Conservation (phyloP, 345 rosid genomes). For the Citrus trifoliata region DNA sequence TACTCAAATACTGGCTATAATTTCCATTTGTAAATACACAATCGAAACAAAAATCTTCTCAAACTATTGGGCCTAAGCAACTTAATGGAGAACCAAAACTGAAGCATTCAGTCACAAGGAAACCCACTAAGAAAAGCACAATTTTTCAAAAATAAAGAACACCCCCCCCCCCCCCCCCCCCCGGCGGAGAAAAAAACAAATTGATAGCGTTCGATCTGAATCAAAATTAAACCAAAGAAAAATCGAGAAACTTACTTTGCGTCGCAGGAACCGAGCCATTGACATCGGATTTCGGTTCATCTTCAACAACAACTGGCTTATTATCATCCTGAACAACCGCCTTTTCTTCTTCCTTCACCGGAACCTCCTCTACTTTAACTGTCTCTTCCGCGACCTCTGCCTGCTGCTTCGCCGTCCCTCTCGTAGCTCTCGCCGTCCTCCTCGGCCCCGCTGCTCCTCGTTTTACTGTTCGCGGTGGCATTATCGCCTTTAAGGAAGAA, state of each 20-base stretch:
- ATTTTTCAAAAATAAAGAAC: neutral
- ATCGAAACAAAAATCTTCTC: neutral
- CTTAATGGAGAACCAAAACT: neutral
- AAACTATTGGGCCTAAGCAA: neutral
- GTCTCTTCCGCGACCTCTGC: constrained; percentile 35
- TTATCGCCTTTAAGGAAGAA: constrained; percentile 4
- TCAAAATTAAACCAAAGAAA: neutral
- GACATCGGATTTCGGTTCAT: constrained; percentile 23
- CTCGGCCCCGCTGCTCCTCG: constrained; percentile 50
- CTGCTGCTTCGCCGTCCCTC: constrained; percentile 43
- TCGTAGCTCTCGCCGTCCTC: constrained; percentile 49
- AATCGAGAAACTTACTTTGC: constrained; percentile 41
- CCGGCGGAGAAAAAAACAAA: neutral
- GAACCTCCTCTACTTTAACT: constrained; percentile 26
- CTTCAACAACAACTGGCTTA: constrained; percentile 11
- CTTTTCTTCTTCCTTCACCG: constrained; percentile 27
- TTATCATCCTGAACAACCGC: constrained; percentile 23
- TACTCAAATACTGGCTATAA: neutral
- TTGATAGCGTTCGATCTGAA: neutral
- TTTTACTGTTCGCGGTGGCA: constrained; percentile 80
- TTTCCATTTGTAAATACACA: neutral
- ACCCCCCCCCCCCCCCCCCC: neutral
- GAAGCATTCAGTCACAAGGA: neutral
- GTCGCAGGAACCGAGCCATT: constrained; percentile 11
- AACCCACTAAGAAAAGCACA: neutral